Base-by-base conservation (phyloP, 768 basidiomycete species). In the Amanita muscaria region DNA sequence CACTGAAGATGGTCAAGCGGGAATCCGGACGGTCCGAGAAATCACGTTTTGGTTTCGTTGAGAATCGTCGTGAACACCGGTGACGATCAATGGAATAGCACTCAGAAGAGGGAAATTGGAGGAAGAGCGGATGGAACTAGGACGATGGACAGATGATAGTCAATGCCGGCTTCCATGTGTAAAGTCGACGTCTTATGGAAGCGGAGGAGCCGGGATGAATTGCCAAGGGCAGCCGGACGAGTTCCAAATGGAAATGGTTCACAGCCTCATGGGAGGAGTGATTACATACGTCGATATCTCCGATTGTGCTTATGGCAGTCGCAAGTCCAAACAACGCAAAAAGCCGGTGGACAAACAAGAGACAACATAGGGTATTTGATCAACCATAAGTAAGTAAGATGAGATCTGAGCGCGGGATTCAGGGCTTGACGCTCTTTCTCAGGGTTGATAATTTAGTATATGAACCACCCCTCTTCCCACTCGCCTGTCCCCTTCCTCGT, bases 81-180 rank as follows among this genome's bases (percentile, higher is more conserved):
- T 29, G 41, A 42, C 24, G 41, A 42, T 42, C 41, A 42, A 23
- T n/a, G n/a, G n/a, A n/a, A n/a, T n/a, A n/a, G n/a, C n/a, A n/a
- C n/a, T n/a, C n/a, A n/a, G 40, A 41, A 30, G 40, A 30, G 29
- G 27, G 16, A 30, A 41, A 30, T 30, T 16, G 40, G 29, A 42
- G 31, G 41, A 42, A 33, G 18, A 42, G 41, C 41, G 41, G 31
- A 31, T 31, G 19, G 9, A 24, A 40, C 15, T 40, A 30, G 27
- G 27, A 16, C 18, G 27, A 41, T 30, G 6, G 31, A 33, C 41
- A 42, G 41, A 6, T 42, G 19, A 18, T 42, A 19, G 41, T 42
- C 41, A 42, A 31, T 23, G 12, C 10, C 8, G 21, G 16, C 2
- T 15, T n/a, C 9, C n/a, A 32, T 42, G 23, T 42, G 41, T 42